Percentiles rank a stretch among this genome's conserved stretches.
Conservation (phyloP, 495 filamentous ascomycete genomes). For the Penicillium riverlandense region DNA sequence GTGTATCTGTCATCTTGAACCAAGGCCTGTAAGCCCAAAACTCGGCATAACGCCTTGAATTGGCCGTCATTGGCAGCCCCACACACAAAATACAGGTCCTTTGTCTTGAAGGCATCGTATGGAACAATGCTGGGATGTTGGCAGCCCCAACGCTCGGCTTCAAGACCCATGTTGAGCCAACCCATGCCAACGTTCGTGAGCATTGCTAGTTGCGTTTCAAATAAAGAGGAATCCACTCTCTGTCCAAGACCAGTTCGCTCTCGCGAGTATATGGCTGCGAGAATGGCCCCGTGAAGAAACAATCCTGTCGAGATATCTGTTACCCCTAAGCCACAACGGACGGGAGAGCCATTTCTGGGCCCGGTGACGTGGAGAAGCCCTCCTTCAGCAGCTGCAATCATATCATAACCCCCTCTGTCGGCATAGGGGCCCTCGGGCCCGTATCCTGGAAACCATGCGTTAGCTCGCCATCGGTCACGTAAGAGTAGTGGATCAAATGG, state of each 20-base stretch:
- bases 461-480: conserved; percentile 39
- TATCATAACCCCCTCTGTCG: conserved; percentile 49
- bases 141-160: conserved; percentile 26
- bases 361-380: conserved; percentile 46
- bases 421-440: conserved; percentile 42
- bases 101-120: conserved; percentile 44
- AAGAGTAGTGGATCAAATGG: conserved; percentile 27
- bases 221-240: conserved; percentile 44
- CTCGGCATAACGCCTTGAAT: conserved; percentile 42
- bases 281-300: conserved; percentile 43
- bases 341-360: conserved; percentile 39
- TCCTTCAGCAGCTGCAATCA: conserved; percentile 46
- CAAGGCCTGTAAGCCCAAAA: conserved; percentile 24
- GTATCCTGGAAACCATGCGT: conserved; percentile 46
- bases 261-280: conserved; percentile 40
- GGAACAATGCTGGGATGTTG: conserved; percentile 45
- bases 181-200: conserved; percentile 51
- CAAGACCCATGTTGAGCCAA: conserved; percentile 43
- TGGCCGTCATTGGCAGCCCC: conserved; percentile 48
- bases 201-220: conserved; percentile 56
- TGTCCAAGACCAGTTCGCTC: conserved; percentile 32
- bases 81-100: conserved; percentile 39
- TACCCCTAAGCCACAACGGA: conserved; percentile 44
- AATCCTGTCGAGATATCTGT: conserved; percentile 45
- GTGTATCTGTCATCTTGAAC: no score